Conservation (phyloP, 805 yeast species). For the Teunomyces funiuensis region DNA sequence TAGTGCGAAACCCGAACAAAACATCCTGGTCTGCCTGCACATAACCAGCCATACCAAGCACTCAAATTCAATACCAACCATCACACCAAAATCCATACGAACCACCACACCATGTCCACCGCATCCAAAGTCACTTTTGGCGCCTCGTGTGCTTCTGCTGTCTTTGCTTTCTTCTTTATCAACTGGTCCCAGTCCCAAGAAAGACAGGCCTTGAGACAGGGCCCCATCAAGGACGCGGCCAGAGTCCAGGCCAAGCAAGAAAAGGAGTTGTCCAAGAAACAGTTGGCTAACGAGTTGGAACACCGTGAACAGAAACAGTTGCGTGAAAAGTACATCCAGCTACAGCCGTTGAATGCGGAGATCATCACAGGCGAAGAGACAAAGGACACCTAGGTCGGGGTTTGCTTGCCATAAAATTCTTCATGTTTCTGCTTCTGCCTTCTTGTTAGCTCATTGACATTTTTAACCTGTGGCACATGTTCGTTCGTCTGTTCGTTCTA, state of each 20-base stretch:
- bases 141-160: slow-evolving; percentile 53
- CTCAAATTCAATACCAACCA: background rate
- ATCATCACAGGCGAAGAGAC: slow-evolving; percentile 19
- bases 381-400: background rate
- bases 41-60: too few relatives aligned
- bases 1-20: too few relatives aligned
- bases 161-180: slow-evolving; percentile 63
- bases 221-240: slow-evolving; percentile 81
- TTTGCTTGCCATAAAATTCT: background rate
- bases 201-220: slow-evolving; percentile 70
- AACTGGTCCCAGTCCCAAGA: slow-evolving; percentile 69
- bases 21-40: too few relatives aligned
- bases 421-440: background rate
- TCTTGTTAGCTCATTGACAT: background rate
- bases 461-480: too few relatives aligned
- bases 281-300: slow-evolving; percentile 56
- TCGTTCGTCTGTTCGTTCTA: too few relatives aligned
- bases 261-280: slow-evolving; percentile 42
- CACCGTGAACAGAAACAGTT: slow-evolving; percentile 65
- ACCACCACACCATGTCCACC: slow-evolving; percentile 60
- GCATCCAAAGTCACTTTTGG: slow-evolving; percentile 78
- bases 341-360: slow-evolving; percentile 57
- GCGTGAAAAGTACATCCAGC: slow-evolving; percentile 51
- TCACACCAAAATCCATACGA: background rate
- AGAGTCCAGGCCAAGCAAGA: slow-evolving; percentile 48